Base-by-base conservation (phyloP, 305 asterid genomes). In the Withania somnifera region DNA sequence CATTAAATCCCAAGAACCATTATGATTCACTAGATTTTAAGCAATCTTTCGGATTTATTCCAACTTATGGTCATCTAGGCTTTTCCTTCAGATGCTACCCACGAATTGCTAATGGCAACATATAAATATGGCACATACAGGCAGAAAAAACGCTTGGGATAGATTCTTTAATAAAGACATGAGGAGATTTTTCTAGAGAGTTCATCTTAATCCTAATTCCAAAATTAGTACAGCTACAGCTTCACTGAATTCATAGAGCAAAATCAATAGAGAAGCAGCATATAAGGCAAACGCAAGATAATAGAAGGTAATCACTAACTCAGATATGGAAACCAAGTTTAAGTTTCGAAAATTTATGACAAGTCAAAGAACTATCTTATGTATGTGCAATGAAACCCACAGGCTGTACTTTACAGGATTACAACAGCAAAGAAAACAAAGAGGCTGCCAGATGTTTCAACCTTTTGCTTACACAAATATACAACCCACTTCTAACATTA, bases 351-450 rank as follows among this genome's bases (percentile, higher is more conserved):
- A 66, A n/a, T 38, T 52, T 19, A 82, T 69, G 73, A 88, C 85
- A 85, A 83, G 88, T 79, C 86, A n/a, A n/a, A n/a, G 82, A 87
- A 86, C 80, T 86, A 81, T 85, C 79, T 84, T 81, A 83, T 80
- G 90, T 92, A 90, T 92, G 91, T 90, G 94, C 93, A 91, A 89
- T 88, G 89, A 86, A 85, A 90, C 91, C 90, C 85, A 87, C 79
- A 38, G 90, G 90, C 88, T 80, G 82, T 85, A 86, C 90, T 88
- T 89, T 90, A 92, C 92, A 93, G 88, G 87, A 89, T 86, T 87
- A 89, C 94, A 89, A 80, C 87, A 80, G 88, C 79, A 86, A 86
- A 88, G 87, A 77, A 84, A 40, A 77, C 89, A 85, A 86, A 83
- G 84, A 83, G 89, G 88, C 89, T 86, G 84, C 80, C 80, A 85